Evolutionary conservation across 805 yeast genomes (phyloP).

Genomic region (Starmerella khaoyaiensis): DNA sequence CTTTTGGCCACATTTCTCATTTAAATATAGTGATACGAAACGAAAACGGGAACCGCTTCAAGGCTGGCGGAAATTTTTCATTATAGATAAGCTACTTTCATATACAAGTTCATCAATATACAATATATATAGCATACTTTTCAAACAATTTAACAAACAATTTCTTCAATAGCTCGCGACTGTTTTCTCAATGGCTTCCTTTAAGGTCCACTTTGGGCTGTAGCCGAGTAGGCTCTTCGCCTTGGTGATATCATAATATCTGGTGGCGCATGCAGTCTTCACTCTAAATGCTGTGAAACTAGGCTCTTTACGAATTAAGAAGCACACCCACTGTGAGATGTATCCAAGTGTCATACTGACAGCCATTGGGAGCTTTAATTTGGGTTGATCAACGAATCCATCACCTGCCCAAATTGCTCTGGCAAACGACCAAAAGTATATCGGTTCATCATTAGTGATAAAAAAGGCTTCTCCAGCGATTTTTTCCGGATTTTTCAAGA

Average conservation of each 20-base stretch:
- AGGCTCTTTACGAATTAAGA: constrained; percentile 65
- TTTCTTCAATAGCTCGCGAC: constrained; percentile 8
- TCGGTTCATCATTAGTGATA: constrained; percentile 85
- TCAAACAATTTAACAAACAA: too few relatives aligned
- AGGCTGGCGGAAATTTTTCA: too few relatives aligned
- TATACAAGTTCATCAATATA: too few relatives aligned
- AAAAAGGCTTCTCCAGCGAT: constrained; percentile 83
- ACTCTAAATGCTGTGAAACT: constrained; percentile 95
- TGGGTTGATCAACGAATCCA: constrained; percentile 61
- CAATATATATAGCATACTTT: too few relatives aligned
- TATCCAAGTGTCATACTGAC: constrained; percentile 76
- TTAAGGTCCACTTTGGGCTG: constrained; percentile 64
- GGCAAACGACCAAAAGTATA: constrained; percentile 94
- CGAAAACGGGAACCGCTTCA: too few relatives aligned
- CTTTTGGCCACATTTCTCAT: not conserved
- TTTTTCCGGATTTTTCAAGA: constrained; percentile 34
- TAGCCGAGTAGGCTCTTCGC: constrained; percentile 72
- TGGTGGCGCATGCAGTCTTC: constrained; percentile 76
- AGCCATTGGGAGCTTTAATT: constrained; percentile 55
- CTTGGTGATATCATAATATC: constrained; percentile 84
- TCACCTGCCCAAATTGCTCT: constrained; percentile 96
- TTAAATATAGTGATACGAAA: not conserved
- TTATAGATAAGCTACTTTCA: too few relatives aligned
- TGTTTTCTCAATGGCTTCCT: constrained; percentile 37
- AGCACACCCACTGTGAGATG: constrained; percentile 60